Evolutionary conservation across 768 basidiomycete genomes (phyloP), one percentile per base, ranked within the genome.

Genomic region (Phallus indusiatus): DNA sequence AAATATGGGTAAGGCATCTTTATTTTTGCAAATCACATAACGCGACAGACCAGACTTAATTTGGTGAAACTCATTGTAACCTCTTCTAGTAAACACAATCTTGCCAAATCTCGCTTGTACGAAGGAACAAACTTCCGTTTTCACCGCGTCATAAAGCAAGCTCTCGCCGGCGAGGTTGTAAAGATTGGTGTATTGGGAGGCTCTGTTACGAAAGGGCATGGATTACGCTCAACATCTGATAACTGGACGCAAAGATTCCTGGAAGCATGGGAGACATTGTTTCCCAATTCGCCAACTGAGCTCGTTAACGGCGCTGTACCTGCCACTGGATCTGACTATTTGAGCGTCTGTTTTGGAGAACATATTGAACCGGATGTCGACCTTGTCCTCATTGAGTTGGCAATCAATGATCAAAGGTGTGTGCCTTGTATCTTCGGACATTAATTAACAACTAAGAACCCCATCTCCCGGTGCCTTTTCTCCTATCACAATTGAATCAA

Each of bases 121-220:
- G 53, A 66, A 7, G 73, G 73, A 17, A 70, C 69, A 1, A 70
- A 70, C n/a, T 70, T 71, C 10, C 66, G 73, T 53, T 65, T 74
- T 7, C 72, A 72, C 60, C 63, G 68, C 52, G 70, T 73, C n/a
- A 47, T 74, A 20, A 65, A 70, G 24, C 72, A 72, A 60, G 72
- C 72, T 6, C 68, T 72, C 64, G 71, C 71, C 51, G 73, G 73
- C 5, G 61, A 63, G 17, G 69, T 70, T 2, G 59, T 74, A 22
- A 74, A 71, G 14, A 72, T 74, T 63, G 67, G 66, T 61, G 68
- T 74, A 24, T 63, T 74, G 21, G 73, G 73, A 52, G 72, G 71
- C 33, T 71, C 60, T 20, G 60, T 59, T 14, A 52, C 57, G 18
- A 52, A 49, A 10, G 57, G 57, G 2, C 57, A 59, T 18, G 57